Conservation (phyloP, 495 filamentous ascomycete genomes). For the Podospora conica region DNA sequence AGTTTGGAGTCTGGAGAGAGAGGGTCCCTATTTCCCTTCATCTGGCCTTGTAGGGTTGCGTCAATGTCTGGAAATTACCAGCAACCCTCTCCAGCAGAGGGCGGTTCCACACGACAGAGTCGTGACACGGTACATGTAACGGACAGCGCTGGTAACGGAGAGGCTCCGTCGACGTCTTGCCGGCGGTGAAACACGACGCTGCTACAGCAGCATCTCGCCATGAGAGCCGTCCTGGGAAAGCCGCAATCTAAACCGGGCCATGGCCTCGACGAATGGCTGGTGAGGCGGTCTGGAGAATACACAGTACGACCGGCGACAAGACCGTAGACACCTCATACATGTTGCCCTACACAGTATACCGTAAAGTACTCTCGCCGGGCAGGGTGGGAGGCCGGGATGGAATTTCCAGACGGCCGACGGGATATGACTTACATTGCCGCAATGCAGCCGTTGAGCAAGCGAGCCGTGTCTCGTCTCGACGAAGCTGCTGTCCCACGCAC, state of each 20-base stretch:
- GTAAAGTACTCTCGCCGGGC: not conserved
- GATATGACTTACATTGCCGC: constrained; percentile 14
- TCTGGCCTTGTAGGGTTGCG: not conserved
- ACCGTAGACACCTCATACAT: no score
- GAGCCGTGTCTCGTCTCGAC: not conserved
- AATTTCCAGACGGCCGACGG: constrained; percentile 2
- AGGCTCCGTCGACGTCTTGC: not conserved
- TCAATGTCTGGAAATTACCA: not conserved
- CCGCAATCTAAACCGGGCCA: not conserved
- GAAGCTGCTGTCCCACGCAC: not conserved
- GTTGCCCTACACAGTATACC: not conserved
- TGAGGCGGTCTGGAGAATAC: not conserved
- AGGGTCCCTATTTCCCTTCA: not conserved
- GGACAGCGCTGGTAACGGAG: not conserved
- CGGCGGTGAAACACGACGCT: not conserved
- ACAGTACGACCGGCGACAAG: not conserved
- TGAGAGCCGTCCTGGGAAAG: not conserved
- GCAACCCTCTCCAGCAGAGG: no score
- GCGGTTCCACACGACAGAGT: not conserved
- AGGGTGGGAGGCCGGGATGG: not conserved
- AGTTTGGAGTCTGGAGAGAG: not conserved
- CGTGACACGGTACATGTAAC: not conserved
- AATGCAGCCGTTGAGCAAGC: constrained; percentile 9
- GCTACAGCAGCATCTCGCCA: not conserved
- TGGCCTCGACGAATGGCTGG: not conserved